Evolutionary conservation across 768 basidiomycete genomes (phyloP).

Genomic region (Collybia sp.): DNA sequence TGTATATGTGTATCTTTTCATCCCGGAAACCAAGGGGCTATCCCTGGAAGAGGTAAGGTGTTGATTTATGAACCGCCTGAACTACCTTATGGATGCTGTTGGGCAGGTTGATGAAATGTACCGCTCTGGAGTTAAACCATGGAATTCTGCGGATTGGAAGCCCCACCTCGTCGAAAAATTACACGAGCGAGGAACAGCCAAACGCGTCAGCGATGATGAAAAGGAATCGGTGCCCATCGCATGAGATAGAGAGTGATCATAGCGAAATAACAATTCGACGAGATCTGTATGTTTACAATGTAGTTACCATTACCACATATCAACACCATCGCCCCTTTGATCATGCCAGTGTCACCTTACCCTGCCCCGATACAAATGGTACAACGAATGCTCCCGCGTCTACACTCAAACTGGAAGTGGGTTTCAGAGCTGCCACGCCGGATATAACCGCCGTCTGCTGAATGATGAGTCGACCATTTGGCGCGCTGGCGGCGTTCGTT

Average conservation of each 20-base stretch:
- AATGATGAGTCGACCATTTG: conserved; percentile 39
- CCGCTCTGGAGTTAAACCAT: conserved; percentile 59
- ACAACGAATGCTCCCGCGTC: conserved; percentile 46
- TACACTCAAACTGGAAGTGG: conserved; percentile 26
- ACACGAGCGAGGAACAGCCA: conserved; percentile 20
- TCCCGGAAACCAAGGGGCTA: conserved; percentile 81
- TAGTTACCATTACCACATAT: conserved; percentile 1
- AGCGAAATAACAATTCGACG: background rate
- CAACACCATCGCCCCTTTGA: background rate
- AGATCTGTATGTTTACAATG: background rate
- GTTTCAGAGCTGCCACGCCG: conserved; percentile 34
- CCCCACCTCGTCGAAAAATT: conserved; percentile 42
- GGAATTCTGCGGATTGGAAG: conserved; percentile 58
- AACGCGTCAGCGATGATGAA: too few relatives aligned
- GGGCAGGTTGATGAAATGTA: conserved; percentile 70
- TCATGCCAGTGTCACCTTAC: conserved; percentile 24
- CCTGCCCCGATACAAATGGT: conserved; percentile 36
- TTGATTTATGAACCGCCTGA: background rate
- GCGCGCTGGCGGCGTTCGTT: conserved; percentile 37
- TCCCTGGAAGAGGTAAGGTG: conserved; percentile 60
- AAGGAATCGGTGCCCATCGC: too few relatives aligned
- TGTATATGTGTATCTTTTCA: conserved; percentile 68
- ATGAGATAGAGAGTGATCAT: too few relatives aligned
- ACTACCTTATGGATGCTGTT: too few relatives aligned
- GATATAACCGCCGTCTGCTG: conserved; percentile 34